These are phyloP conservation scores for Arthroderma sp. DNA, from an alignment of 2,329 filamentous ascomycete species.

Conservation along the genomic window DNA sequence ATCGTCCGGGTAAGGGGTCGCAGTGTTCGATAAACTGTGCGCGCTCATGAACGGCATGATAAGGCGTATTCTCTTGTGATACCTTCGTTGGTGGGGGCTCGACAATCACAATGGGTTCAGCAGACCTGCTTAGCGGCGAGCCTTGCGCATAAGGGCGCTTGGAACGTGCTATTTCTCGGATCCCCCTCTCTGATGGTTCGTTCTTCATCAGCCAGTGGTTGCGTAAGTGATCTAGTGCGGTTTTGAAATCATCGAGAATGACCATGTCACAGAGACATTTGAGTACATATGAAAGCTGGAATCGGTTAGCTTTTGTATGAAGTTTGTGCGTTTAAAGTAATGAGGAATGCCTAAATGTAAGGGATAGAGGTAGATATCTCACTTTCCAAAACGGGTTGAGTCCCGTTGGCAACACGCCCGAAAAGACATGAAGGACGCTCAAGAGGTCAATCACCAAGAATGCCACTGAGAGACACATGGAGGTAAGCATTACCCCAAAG, in stretches of 20 bases:
- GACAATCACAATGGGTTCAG: no score
- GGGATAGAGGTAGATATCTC: neutral
- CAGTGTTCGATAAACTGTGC: no score
- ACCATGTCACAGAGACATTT: slow-evolving; percentile 56
- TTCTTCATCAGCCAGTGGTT: slow-evolving; percentile 22
- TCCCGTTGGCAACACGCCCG: slow-evolving; percentile 33
- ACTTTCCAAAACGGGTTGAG: slow-evolving; percentile 53
- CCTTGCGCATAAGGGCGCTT: no score
- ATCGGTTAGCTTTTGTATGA: neutral
- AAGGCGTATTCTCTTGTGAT: no score
- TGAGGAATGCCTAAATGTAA: neutral
- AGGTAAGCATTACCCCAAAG: slow-evolving; percentile 48
- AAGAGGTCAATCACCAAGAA: slow-evolving; percentile 51
- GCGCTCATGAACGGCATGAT: no score
- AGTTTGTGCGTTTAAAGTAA: neutral
- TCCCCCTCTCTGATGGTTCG: slow-evolving; percentile 9
- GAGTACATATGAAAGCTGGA: slow-evolving; percentile 45
- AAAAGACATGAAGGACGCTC: slow-evolving; percentile 42
- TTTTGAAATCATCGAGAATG: slow-evolving; percentile 57
- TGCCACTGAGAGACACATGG: slow-evolving; percentile 47
- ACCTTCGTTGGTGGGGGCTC: no score
- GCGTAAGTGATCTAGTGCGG: slow-evolving; percentile 33
- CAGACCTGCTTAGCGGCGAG: no score
- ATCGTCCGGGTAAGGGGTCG: no score
- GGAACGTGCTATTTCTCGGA: no score